These are phyloP conservation scores for Porcisia hertigi DNA, from an alignment of 208 protist genomes.

Conservation along the genomic window DNA sequence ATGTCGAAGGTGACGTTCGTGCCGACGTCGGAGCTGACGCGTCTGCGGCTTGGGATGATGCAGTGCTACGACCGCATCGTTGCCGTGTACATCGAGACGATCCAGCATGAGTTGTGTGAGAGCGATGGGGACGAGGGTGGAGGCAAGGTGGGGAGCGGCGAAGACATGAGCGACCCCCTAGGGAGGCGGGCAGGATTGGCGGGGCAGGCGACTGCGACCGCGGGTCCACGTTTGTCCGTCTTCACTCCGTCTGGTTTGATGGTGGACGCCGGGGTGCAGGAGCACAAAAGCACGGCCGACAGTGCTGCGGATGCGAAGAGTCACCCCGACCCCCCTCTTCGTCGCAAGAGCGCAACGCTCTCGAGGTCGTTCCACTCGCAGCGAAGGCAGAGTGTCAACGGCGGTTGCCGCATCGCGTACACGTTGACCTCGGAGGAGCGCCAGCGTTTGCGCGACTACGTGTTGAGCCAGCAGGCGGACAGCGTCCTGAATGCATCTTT, in stretches of 20 bases:
- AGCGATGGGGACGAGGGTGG: slow-evolving; percentile 9
- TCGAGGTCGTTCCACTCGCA: neutral
- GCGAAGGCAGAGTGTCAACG: slow-evolving; percentile 1
- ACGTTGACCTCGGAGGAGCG: slow-evolving; percentile 27
- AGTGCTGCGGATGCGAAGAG: neutral
- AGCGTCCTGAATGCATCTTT: slow-evolving; percentile 8
- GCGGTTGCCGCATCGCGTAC: slow-evolving; percentile 22
- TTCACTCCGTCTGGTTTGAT: slow-evolving; percentile 9
- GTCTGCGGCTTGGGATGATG: slow-evolving; percentile 71
- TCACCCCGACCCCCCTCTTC: neutral
- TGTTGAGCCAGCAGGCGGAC: slow-evolving; percentile 12
- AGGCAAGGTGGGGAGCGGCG: neutral
- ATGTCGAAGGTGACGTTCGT: slow-evolving; percentile 69
- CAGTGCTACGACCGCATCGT: slow-evolving; percentile 64
- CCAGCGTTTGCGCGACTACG: slow-evolving; percentile 28
- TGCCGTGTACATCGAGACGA: slow-evolving; percentile 68
- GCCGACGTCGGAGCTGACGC: slow-evolving; percentile 70
- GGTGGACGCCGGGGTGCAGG: slow-evolving; percentile 3
- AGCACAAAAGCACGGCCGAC: neutral
- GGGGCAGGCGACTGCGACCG: slow-evolving; percentile 1
- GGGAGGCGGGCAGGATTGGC: neutral
- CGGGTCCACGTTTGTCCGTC: neutral
- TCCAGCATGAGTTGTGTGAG: slow-evolving; percentile 60
- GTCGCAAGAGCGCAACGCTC: neutral
- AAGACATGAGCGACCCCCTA: neutral